Percentiles rank a stretch among this genome's conserved stretches.
These are phyloP conservation scores for Tolypocladium pustulatum DNA, from an alignment of 2,329 filamentous ascomycete genomes.

Conservation along the genomic window DNA sequence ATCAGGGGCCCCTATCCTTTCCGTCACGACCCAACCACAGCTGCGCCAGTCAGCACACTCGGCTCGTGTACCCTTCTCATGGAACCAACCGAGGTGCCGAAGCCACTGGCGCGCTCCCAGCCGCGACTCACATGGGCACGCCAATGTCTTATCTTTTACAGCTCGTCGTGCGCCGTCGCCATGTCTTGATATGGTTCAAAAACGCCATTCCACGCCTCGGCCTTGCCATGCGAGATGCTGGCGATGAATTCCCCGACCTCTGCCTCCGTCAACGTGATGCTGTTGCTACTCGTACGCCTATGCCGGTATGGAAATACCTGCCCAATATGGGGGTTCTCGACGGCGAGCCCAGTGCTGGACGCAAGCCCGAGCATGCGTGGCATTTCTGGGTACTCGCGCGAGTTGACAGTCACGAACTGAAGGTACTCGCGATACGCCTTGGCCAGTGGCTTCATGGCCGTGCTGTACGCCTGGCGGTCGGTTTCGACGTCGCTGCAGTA, in stretches of 20 bases:
- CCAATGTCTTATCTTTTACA: neutral
- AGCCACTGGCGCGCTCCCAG: neutral
- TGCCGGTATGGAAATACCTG: slow-evolving; percentile 27
- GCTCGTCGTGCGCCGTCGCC: neutral
- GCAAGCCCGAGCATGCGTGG: slow-evolving; percentile 23
- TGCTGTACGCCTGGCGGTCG: slow-evolving; percentile 24
- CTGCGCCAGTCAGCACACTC: neutral
- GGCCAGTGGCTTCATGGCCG: slow-evolving; percentile 27
- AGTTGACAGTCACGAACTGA: slow-evolving; percentile 35
- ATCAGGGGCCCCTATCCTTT: neutral
- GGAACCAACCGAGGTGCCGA: neutral
- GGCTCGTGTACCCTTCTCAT: too few relatives aligned
- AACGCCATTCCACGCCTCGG: slow-evolving; percentile 22
- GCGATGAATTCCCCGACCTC: slow-evolving; percentile 31
- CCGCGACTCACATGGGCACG: neutral
- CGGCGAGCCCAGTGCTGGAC: slow-evolving; percentile 20
- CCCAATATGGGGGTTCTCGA: slow-evolving; percentile 33
- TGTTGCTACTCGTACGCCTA: slow-evolving; percentile 5
- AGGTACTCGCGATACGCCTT: slow-evolving; percentile 36
- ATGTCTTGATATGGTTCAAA: neutral
- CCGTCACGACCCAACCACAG: neutral
- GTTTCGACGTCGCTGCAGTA: slow-evolving; percentile 13
- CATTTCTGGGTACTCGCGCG: slow-evolving; percentile 33
- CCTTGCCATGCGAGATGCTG: slow-evolving; percentile 31
- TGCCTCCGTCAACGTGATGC: slow-evolving; percentile 18